Evolutionary conservation across 2,329 filamentous ascomycete species (phyloP).

Genomic region (Calonectria leucothoes): DNA sequence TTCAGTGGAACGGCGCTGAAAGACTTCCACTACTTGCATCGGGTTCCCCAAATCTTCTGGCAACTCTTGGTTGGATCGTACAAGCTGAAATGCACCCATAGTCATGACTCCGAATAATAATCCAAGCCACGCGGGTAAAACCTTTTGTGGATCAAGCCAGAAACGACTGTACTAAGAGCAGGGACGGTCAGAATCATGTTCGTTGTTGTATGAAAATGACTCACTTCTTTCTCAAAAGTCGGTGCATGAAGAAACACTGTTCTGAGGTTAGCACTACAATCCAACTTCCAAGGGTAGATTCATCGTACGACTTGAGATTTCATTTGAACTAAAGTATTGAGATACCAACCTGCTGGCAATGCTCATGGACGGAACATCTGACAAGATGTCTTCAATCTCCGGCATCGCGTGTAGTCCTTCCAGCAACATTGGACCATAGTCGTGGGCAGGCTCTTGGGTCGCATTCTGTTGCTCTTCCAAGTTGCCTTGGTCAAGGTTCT

Average conservation of each 20-base stretch:
- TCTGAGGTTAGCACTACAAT: background rate
- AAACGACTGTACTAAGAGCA: conserved; percentile 23
- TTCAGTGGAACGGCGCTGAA: conserved; percentile 29
- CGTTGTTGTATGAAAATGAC: background rate
- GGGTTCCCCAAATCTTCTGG: conserved; percentile 21
- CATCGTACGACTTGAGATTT: conserved; percentile 28
- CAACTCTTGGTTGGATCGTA: conserved; percentile 26
- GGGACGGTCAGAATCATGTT: background rate
- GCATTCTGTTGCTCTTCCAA: background rate
- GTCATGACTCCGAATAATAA: conserved; percentile 30
- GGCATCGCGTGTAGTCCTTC: background rate
- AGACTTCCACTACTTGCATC: conserved; percentile 16
- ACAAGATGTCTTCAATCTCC: conserved; percentile 23
- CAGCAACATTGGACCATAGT: conserved; percentile 23
- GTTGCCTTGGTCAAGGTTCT: conserved; percentile 13
- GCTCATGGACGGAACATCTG: conserved; percentile 25
- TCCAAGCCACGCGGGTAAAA: conserved; percentile 27
- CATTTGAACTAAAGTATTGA: conserved; percentile 28
- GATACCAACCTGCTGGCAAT: conserved; percentile 30
- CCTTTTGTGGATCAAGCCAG: conserved; percentile 17
- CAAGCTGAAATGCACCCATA: conserved; percentile 26
- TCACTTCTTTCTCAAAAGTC: conserved; percentile 33
- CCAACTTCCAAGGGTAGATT: rapidly evolving
- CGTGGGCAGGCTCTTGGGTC: conserved; percentile 1
- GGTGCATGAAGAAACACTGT: conserved; percentile 29